phyloP scores from a whole-genome alignment of 176 grass and related monocot species.

The Microstegium vimineum region DNA sequence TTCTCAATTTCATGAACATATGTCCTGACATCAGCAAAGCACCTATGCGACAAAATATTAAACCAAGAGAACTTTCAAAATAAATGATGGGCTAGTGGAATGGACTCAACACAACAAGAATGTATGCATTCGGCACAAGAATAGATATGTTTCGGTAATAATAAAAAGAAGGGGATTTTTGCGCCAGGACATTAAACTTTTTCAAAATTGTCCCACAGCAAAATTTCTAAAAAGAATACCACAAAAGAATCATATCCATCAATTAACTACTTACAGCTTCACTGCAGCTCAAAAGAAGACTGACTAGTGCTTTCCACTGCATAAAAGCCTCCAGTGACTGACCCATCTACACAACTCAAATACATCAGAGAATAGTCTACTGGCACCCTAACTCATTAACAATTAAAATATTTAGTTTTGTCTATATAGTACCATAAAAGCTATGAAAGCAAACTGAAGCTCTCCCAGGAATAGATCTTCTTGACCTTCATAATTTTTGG shows the following conservation, averaged over 20 bases:
- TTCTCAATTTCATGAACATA: not conserved
- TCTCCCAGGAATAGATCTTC: constrained; percentile 85
- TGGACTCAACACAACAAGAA: not conserved
- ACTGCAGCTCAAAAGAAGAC: constrained; percentile 80
- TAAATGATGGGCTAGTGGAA: not conserved
- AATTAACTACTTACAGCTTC: constrained; percentile 70
- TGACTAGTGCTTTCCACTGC: constrained; percentile 87
- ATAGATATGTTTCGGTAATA: not conserved
- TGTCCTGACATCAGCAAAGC: not conserved
- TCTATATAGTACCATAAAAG: constrained; percentile 81
- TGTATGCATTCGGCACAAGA: not conserved
- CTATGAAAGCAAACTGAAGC: constrained; percentile 78
- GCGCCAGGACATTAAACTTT: too few relatives aligned
- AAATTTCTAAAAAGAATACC: too few relatives aligned
- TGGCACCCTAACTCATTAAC: not conserved
- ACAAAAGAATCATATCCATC: not conserved
- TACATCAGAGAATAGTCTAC: not conserved
- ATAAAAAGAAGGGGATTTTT: too few relatives aligned
- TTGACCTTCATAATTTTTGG: constrained; percentile 55
- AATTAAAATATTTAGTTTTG: not conserved
- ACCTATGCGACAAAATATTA: not conserved
- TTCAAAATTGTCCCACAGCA: too few relatives aligned
- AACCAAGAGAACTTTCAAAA: not conserved
- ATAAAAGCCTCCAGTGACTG: constrained; percentile 82
- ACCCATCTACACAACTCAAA: constrained; percentile 62